phyloP scores from a whole-genome alignment of 2,329 filamentous ascomycete species.

The Pyrenophora seminiperda region DNA sequence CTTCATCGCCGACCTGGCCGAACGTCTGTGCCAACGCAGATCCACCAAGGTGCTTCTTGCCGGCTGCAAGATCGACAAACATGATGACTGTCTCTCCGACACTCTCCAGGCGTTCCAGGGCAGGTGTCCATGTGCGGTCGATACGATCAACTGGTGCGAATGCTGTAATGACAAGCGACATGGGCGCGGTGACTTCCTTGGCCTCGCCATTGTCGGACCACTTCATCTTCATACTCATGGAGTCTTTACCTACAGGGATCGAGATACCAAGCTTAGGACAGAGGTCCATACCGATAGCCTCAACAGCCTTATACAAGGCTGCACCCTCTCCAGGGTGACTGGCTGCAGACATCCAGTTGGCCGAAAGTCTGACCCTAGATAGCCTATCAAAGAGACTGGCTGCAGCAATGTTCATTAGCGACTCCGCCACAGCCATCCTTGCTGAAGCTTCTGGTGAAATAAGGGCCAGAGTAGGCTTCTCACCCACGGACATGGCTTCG shows the following conservation, averaged over 20 bases:
- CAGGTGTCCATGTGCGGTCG: constrained; percentile 89
- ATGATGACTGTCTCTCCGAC: constrained; percentile 87
- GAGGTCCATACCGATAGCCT: constrained; percentile 89
- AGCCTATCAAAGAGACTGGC: constrained; percentile 75
- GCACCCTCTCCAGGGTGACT: constrained; percentile 91
- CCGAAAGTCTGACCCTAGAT: constrained; percentile 81
- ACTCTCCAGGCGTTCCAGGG: constrained; percentile 80
- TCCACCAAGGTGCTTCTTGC: constrained; percentile 81
- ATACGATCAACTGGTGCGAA: constrained; percentile 85
- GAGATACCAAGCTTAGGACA: constrained; percentile 89
- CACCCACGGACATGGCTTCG: constrained; percentile 98
- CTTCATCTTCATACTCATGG: constrained; percentile 97
- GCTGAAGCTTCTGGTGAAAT: constrained; percentile 90
- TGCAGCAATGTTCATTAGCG: constrained; percentile 89
- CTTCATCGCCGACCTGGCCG: constrained; percentile 80
- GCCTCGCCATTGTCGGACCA: constrained; percentile 71
- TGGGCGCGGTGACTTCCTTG: constrained; percentile 88
- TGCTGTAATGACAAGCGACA: constrained; percentile 89
- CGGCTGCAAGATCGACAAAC: constrained; percentile 86
- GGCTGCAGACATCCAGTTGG: constrained; percentile 99
- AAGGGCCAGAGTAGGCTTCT: constrained; percentile 85
- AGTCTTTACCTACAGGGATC: constrained; percentile 97
- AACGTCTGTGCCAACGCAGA: constrained; percentile 91
- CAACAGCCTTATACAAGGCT: constrained; percentile 88
- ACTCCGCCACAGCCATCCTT: constrained; percentile 94